A percentile compares a stretch with the other conserved stretches of the same genome.
Conservation (phyloP, 2,329 filamentous ascomycete genomes). For the Colletotrichum liaoningense region DNA sequence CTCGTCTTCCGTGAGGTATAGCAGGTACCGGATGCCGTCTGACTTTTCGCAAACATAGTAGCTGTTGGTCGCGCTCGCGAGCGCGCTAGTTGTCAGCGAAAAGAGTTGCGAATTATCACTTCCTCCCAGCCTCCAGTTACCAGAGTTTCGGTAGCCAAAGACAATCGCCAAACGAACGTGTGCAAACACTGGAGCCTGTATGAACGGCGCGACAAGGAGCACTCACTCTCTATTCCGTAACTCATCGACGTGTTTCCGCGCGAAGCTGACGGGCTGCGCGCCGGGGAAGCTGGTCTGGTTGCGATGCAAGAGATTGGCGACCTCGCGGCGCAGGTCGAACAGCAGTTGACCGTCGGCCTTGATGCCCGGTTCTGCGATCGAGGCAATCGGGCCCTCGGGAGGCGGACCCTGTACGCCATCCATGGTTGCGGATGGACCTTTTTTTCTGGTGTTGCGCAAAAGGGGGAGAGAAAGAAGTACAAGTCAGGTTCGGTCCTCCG, state of each 20-base stretch:
- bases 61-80: conserved; percentile 50
- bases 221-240: conserved; percentile 80
- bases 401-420: conserved; percentile 36
- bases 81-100: conserved; percentile 15
- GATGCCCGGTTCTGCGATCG: conserved; percentile 72
- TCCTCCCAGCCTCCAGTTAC: background rate
- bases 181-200: background rate
- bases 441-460: conserved; percentile 28
- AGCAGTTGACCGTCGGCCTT: conserved; percentile 73
- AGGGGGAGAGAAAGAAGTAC: conserved; percentile 14
- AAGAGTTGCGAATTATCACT: background rate
- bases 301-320: conserved; percentile 80
- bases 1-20: conserved; percentile 83
- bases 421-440: conserved; percentile 27
- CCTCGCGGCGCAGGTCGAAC: conserved; percentile 73
- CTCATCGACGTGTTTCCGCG: conserved; percentile 83
- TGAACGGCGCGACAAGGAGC: conserved; percentile 19
- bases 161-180: no score
- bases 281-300: conserved; percentile 80
- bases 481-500: background rate
- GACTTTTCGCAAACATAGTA: conserved; percentile 99
- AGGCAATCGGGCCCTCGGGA: conserved; percentile 53
- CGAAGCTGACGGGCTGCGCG: conserved; percentile 95
- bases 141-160: background rate
- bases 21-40: conserved; percentile 93